These are phyloP conservation scores for Dryas integrifolia DNA, from an alignment of 331 rosid species.

Conservation along the genomic window DNA sequence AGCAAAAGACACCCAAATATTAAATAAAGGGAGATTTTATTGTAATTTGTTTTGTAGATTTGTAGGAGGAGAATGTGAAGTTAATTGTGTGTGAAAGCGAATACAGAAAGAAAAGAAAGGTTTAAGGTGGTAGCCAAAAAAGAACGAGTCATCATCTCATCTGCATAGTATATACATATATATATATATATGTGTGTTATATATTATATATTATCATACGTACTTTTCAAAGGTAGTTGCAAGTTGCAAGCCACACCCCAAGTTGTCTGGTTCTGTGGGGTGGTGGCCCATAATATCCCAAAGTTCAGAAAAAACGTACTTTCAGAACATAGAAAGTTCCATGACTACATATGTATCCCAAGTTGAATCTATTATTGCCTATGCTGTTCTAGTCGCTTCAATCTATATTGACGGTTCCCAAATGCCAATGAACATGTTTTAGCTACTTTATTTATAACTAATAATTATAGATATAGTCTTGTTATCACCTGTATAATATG, in stretches of 20 bases:
- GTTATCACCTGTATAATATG: no score
- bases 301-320: not conserved
- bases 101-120: not conserved
- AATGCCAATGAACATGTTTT: no score
- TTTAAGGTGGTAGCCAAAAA: not conserved
- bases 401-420: no score
- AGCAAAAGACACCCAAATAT: not conserved
- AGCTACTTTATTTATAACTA: no score
- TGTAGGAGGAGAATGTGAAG: not conserved
- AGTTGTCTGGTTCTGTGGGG: slow-evolving; percentile 11
- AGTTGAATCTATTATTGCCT: not conserved
- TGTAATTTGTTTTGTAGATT: not conserved
- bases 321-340: not conserved
- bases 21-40: not conserved
- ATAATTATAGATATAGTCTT: no score
- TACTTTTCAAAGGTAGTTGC: slow-evolving; percentile 17
- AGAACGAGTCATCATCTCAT: slow-evolving; percentile 6
- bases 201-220: not conserved
- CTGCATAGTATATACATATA: not conserved
- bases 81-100: slow-evolving; percentile 19
- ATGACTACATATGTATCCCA: no score
- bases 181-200: not conserved
- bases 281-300: not conserved
- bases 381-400: no score
- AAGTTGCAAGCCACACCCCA: slow-evolving; percentile 23